Evolutionary conservation across 441 rosid species (phyloP).

Genomic region (Adansonia gregorii): DNA sequence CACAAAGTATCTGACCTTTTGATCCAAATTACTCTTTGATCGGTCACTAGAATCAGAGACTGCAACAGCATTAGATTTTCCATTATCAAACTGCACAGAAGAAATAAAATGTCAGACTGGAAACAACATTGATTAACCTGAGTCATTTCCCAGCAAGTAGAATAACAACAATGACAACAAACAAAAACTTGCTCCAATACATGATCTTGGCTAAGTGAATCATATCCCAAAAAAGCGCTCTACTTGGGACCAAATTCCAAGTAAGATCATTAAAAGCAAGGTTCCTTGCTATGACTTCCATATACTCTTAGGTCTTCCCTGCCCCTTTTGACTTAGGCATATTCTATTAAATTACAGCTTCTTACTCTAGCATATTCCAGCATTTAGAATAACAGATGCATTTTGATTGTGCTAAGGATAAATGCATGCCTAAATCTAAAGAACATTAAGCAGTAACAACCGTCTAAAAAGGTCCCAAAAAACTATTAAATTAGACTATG

Average conservation of each 20-base stretch:
- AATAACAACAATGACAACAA: not conserved
- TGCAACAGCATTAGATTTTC: conserved; percentile 43
- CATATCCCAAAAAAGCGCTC: not conserved
- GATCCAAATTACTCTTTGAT: conserved; percentile 87
- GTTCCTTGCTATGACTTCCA: not conserved
- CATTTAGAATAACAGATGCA: not conserved
- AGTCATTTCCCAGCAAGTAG: not conserved
- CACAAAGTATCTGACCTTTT: conserved; percentile 63
- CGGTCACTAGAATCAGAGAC: conserved; percentile 90
- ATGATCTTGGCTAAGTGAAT: not conserved
- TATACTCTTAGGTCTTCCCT: not conserved
- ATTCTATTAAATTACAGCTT: not conserved
- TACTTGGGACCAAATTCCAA: not conserved
- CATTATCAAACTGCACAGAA: conserved; percentile 65
- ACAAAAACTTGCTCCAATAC: not conserved
- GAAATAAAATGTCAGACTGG: conserved; percentile 26
- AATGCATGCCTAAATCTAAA: not conserved
- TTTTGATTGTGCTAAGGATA: not conserved
- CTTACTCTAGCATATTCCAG: not conserved
- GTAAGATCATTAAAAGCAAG: not conserved
- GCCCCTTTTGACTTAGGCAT: not conserved
- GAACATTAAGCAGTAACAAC: not conserved
- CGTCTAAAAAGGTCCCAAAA: not conserved
- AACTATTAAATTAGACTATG: not conserved
- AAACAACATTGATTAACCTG: not conserved